These are phyloP conservation scores for Schizochytrium sp. DNA, from an alignment of 108 stramenopile genomes.

Conservation along the genomic window DNA sequence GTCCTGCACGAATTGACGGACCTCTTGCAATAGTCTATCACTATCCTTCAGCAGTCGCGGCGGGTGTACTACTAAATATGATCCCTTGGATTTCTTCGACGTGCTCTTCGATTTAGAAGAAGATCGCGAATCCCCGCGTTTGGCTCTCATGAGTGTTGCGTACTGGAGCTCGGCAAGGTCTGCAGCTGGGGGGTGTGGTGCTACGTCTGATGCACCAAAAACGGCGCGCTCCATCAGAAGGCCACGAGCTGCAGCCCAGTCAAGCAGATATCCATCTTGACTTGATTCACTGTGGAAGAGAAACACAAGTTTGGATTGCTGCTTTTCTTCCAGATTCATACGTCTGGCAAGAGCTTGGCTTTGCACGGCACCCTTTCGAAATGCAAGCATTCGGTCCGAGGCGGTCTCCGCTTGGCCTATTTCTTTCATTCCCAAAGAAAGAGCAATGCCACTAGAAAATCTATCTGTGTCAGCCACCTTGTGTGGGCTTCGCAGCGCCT, in stretches of 20 bases:
- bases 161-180: not conserved
- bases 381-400: not conserved
- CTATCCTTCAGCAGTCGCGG: slow-evolving; percentile 10
- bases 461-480: slow-evolving; percentile 5
- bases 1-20: not conserved
- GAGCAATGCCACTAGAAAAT: not conserved
- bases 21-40: not conserved
- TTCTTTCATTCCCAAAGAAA: not conserved
- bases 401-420: not conserved
- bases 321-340: not conserved
- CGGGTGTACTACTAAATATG: not conserved
- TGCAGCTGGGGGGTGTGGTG: not conserved
- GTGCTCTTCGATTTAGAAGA: not conserved
- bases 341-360: not conserved
- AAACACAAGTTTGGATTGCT: slow-evolving; percentile 20
- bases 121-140: not conserved
- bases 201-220: not conserved
- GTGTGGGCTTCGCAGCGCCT: not conserved
- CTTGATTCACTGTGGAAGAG: not conserved
- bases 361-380: slow-evolving; percentile 1
- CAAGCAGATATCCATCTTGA: not conserved
- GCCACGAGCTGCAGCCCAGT: slow-evolving; percentile 2
- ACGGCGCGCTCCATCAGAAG: not conserved
- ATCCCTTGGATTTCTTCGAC: slow-evolving; percentile 26
- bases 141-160: not conserved